Conservation (phyloP, 2,329 filamentous ascomycete genomes). For the Fusarium sp. region DNA sequence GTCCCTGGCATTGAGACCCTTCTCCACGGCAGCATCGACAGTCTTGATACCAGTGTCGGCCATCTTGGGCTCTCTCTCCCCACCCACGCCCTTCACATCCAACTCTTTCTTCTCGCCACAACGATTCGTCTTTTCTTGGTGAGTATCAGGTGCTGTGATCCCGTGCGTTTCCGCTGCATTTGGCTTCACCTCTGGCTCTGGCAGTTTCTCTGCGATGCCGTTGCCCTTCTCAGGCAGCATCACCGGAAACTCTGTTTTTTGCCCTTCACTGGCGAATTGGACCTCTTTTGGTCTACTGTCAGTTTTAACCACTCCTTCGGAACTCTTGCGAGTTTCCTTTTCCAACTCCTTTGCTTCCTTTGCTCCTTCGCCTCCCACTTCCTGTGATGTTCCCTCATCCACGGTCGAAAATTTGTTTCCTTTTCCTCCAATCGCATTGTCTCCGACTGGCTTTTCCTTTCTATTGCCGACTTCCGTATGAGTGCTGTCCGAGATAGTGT, state of each 20-base stretch:
- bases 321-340: slow-evolving; percentile 8
- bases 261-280: slow-evolving; percentile 3
- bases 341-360: slow-evolving; percentile 18
- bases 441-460: not conserved
- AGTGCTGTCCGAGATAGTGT: slow-evolving; percentile 8
- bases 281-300: slow-evolving; percentile 16
- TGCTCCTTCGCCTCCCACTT: slow-evolving; percentile 15
- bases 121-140: slow-evolving; percentile 27
- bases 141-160: slow-evolving; percentile 43
- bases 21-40: slow-evolving; percentile 10
- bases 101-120: slow-evolving; percentile 12
- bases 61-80: not conserved
- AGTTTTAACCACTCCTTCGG: slow-evolving; percentile 7
- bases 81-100: not conserved
- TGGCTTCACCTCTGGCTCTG: slow-evolving; percentile 20
- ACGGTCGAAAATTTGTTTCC: not conserved
- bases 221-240: not conserved
- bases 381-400: slow-evolving; percentile 3
- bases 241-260: slow-evolving; percentile 16
- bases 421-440: not conserved
- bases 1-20: not conserved
- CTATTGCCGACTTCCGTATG: slow-evolving; percentile 14
- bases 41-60: not conserved
- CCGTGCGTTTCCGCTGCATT: slow-evolving; percentile 36
- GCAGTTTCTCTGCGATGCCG: slow-evolving; percentile 9